Base-by-base conservation (phyloP, 257 asterid genomes). In the Scutellaria barbata region DNA sequence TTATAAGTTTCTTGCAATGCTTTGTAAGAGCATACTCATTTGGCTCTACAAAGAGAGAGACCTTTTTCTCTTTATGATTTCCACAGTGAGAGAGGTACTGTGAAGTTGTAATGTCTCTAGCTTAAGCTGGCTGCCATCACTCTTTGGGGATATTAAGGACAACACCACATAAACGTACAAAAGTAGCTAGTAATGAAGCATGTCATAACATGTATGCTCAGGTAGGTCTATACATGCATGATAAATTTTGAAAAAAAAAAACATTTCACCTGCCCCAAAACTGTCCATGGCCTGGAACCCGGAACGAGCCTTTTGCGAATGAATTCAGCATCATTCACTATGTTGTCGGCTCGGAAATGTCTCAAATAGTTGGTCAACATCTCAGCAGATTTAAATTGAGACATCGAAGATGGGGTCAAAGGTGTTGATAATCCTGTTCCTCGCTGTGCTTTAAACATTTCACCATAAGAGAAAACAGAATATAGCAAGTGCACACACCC, bases 391-490 rank as follows among this genome's bases (percentile, higher is more conserved):
- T 83, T 81, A 63, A 91, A 66, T 74, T 94, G 99, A 10, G 88
- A 81, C 96, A 94, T 89, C 8, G 98, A 88, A 33, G 99, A 88
- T 71, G 95, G 46, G 22, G 96, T 81, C 57, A 91, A 76, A 20
- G 99, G 89, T 25, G 98, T 88, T 59, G 99, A 94, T 77, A 89
- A 76, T 70, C 99, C 99, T 65, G 99, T 94, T 79, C 99, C 99
- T 65, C 99, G 87, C 99, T 94, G 95, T 74, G 72, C 42, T 18
- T 65, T 11, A 69, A 82, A 86, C 42, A 74, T 61, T 69, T 81
- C 75, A 82, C 78, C 72, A 56, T 7, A 66, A 83, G 54, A 66
- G 14, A 25, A 63, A 48, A 57, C 40, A 67, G 30, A 59, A 16
- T 9, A 42, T 4, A 50, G 35, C 72, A 11, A 64, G 22, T 10